Percentiles rank a stretch among this genome's conserved stretches.
Conservation (phyloP, 2,329 filamentous ascomycete genomes). For the Nemania sp. region DNA sequence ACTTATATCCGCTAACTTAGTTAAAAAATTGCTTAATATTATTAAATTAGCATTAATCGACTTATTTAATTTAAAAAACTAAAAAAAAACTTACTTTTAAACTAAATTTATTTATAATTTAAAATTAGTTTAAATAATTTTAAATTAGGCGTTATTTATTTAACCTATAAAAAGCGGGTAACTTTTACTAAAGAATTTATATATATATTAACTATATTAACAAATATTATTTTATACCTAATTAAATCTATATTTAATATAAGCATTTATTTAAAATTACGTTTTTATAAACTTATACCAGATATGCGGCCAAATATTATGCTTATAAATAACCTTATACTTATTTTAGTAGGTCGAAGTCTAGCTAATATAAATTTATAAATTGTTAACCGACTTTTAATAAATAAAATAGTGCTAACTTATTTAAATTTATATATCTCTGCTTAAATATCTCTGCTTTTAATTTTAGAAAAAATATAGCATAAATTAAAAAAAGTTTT, state of each 20-base stretch:
- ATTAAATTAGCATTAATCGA: too few species aligned
- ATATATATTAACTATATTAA: too few species aligned
- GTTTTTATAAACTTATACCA: neutral
- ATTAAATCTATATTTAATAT: too few species aligned
- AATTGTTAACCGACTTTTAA: neutral
- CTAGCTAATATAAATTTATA: neutral
- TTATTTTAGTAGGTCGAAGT: neutral
- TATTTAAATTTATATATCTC: neutral
- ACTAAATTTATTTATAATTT: neutral
- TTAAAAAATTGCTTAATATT: too few species aligned
- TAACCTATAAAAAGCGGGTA: neutral
- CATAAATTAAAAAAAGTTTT: neutral
- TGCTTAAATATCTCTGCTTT: neutral
- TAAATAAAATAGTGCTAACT: neutral
- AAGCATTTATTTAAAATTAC: too few species aligned
- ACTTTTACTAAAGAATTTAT: neutral
- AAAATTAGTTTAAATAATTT: neutral
- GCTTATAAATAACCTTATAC: neutral
- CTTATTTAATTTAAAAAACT: neutral
- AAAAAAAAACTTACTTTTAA: too few species aligned
- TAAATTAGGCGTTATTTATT: neutral
- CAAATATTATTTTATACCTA: too few species aligned
- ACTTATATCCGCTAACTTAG: too few species aligned
- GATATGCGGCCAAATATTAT: neutral
- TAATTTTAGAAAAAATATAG: neutral